Evolutionary conservation across 2,329 filamentous ascomycete genomes (phyloP).

Genomic region (Penicillium sclerotigenum): DNA sequence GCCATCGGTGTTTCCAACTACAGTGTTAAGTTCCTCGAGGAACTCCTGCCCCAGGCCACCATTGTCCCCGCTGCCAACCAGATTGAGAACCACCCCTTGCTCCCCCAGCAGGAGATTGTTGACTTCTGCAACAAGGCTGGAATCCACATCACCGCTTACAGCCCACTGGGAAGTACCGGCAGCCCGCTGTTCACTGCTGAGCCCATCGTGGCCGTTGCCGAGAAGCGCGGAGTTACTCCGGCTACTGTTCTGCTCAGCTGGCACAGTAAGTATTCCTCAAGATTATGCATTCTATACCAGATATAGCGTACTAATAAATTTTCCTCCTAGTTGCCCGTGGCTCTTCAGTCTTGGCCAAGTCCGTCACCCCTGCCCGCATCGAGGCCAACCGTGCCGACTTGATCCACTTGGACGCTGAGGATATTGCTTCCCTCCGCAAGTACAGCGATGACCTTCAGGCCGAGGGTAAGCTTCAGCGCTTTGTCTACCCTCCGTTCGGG

Average conservation of each 20-base stretch:
- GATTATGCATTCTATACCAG: background rate
- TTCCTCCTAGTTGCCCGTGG: conserved; percentile 35
- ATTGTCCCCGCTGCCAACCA: conserved; percentile 70
- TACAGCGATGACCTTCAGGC: conserved; percentile 34
- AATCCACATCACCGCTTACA: conserved; percentile 55
- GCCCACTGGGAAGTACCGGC: conserved; percentile 42
- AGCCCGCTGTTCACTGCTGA: conserved; percentile 43
- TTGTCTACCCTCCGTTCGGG: conserved; percentile 67
- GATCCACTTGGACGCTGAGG: conserved; percentile 38
- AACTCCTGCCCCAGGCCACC: conserved; percentile 56
- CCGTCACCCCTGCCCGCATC: conserved; percentile 41
- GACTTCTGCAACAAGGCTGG: conserved; percentile 50
- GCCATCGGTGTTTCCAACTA: conserved; percentile 62
- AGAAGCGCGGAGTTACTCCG: conserved; percentile 39
- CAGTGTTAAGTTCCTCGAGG: conserved; percentile 52
- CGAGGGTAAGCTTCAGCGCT: conserved; percentile 42
- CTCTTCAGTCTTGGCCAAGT: conserved; percentile 43
- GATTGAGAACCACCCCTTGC: conserved; percentile 75
- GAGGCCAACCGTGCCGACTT: conserved; percentile 39
- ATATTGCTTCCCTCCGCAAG: conserved; percentile 38
- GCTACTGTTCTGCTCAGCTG: conserved; percentile 45
- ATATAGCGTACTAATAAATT: background rate
- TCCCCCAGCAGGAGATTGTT: conserved; percentile 54
- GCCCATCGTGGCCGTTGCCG: conserved; percentile 42
- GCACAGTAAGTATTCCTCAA: conserved; percentile 35